Base-by-base conservation (phyloP, 345 rosid species). In the Luvunga scandens region DNA sequence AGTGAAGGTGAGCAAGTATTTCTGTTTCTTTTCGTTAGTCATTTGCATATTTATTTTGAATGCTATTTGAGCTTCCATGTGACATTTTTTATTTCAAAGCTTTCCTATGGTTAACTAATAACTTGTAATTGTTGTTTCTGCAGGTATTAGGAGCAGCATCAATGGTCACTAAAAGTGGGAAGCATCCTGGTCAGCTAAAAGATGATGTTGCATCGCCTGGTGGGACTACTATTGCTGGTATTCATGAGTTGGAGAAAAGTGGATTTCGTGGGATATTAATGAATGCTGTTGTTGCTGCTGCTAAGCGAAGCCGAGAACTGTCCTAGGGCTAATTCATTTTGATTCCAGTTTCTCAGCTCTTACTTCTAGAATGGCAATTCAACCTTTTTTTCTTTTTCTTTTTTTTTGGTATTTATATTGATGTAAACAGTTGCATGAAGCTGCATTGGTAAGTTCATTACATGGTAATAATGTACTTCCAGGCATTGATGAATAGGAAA, bases 131-230 rank as follows among this genome's bases (percentile, higher is more conserved):
- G 31, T 71, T 36, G 50, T 12, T 81, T 78, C 60, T 74, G 75
- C 87, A 94, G 98, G 98, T 94, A 36, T 84, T 96, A 53, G 99
- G 98, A 80, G 99, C 98, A 75, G 97, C 98, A 79, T 74, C 94
- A 27, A 91, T 94, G 97, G 50, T 45, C 18, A 45, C 50, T 45
- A 45, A 45, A 13, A 45, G 50, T 45, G 93, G 94, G 69, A 94
- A 94, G 89, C 97, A 96, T 88, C 94, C 98, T 0, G 94, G 98
- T 60, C 92, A 85, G 79, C 92, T 96, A 48, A 96, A 94, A 87
- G 97, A 94, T 55, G 97, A 96, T 72, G 99, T 96, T 38, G 81
- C 95, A 59, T 96, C 98, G 24, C 89, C 98, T 0, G 99, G 93
- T 8, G 99, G 99, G 50, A 94, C 99, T 9, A 96, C 99, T 4